Conservation (phyloP, 2,329 filamentous ascomycete genomes). For the Phoma herbarum region DNA sequence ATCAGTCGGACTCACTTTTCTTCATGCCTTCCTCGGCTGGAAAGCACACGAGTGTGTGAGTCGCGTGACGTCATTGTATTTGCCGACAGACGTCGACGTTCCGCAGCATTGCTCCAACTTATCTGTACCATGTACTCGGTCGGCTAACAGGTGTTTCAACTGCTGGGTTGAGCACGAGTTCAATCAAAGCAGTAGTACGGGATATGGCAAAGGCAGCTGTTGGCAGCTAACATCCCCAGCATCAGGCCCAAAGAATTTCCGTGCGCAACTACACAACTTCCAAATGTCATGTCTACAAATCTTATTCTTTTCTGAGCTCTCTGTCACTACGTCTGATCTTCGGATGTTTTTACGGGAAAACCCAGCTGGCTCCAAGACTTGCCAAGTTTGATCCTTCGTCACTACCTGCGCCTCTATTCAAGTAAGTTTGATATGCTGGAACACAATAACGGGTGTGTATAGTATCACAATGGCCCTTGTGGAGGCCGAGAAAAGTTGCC, state of each 20-base stretch:
- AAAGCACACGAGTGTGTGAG: background rate
- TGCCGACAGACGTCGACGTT: background rate
- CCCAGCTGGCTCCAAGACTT: background rate
- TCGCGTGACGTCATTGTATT: background rate
- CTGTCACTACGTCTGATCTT: too few species aligned
- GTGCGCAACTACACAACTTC: too few species aligned
- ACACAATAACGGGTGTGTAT: background rate
- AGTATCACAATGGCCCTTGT: too few species aligned
- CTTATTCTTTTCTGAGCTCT: background rate
- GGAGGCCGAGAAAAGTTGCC: too few species aligned
- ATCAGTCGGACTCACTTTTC: background rate
- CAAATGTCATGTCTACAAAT: background rate
- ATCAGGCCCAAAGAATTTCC: background rate
- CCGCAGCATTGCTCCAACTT: background rate
- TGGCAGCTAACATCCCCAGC: too few species aligned
- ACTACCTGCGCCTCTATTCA: background rate
- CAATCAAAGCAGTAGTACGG: background rate
- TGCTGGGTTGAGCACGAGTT: background rate
- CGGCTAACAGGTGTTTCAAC: background rate
- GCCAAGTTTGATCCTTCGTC: background rate
- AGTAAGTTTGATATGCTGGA: background rate
- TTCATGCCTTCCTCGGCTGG: too few species aligned
- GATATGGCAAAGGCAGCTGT: too few species aligned
- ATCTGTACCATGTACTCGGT: background rate
- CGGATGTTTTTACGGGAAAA: too few species aligned